Base-by-base conservation (phyloP, 495 filamentous ascomycete genomes). In the Parathielavia appendiculata region DNA sequence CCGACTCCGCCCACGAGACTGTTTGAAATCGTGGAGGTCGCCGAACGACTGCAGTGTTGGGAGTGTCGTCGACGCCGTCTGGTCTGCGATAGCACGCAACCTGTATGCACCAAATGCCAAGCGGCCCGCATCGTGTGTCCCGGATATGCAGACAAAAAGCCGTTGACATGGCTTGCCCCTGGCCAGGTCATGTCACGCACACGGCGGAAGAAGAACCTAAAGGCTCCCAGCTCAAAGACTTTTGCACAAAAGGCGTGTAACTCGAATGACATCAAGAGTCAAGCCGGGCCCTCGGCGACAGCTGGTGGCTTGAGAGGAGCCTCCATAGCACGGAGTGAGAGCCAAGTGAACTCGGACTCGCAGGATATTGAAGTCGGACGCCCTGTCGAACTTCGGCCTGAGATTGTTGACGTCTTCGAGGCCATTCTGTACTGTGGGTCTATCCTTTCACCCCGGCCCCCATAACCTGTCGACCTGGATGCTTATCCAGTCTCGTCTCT, bases 21-120 rank as follows among this genome's bases (percentile, higher is more conserved):
- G 22, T 16, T 23, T 6, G 35, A 38, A 4, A 20, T 11, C n/a
- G 11, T n/a, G 8, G 34, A 19, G 1, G 32, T n/a, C 14, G 20
- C 13, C n/a, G n/a, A 34, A 23, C 40, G 26, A 11, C 51, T 30
- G 38, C 73, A 74, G 22, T 75, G 73, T 58, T 74, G 73, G 73
- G 73, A 74, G 49, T 75, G 73, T 55, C 71, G 65, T 3, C 67
- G 72, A 5, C 69, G 72, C 12, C 61, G 69, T 11, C 54, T 72
- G 4, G 69, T 73, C 1, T 75, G 73, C 40, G 73, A 74, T 45
- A 65, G 65, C 30, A 36, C n/a, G 36, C 59, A 56, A 3, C 70
- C 70, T 7, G 58, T 67, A 14, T 72, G 70, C 58, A 64, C 39
- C 39, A 65, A 64, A 23, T 72, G 70, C 54, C 65, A 61, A 4